These are phyloP conservation scores for Plasmodium relictum DNA, from an alignment of 169 alveolate genomes.

Conservation along the genomic window DNA sequence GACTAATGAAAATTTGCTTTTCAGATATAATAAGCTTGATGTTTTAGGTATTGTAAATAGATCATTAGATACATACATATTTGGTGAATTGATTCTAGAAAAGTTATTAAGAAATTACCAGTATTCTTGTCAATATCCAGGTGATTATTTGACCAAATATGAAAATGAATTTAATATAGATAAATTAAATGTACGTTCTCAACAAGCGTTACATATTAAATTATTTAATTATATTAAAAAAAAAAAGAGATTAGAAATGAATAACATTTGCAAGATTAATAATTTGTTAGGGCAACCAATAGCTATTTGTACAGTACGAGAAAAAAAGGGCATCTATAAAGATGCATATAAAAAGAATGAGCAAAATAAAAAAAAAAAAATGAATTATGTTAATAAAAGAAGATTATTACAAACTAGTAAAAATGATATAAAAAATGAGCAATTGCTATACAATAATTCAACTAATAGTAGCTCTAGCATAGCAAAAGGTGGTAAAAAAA, in stretches of 20 bases:
- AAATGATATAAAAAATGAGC: no score
- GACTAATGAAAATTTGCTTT: conserved; percentile 61
- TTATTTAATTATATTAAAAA: conserved; percentile 63
- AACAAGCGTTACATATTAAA: conserved; percentile 46
- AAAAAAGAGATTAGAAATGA: conserved; percentile 74
- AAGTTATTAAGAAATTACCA: conserved; percentile 59
- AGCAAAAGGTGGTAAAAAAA: not conserved
- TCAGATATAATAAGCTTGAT: conserved; percentile 53
- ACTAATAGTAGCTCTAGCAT: not conserved
- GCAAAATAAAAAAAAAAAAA: not conserved
- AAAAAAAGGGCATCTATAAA: not conserved
- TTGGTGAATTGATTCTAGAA: conserved; percentile 67
- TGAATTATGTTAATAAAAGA: not conserved
- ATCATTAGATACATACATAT: conserved; percentile 70
- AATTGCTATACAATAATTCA: no score
- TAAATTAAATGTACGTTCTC: conserved; percentile 16
- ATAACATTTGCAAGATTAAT: conserved; percentile 54
- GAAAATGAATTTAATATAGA: conserved; percentile 65
- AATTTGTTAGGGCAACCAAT: conserved; percentile 76
- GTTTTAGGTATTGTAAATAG: conserved; percentile 46
- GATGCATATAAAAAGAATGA: not conserved
- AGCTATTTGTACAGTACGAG: conserved; percentile 67
- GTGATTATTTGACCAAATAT: conserved; percentile 63
- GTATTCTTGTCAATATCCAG: conserved; percentile 72
- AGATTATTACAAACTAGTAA: no score